Evolutionary conservation across 148 eudicot genomes (phyloP).

Genomic region (Heliamphora exappendiculata): DNA sequence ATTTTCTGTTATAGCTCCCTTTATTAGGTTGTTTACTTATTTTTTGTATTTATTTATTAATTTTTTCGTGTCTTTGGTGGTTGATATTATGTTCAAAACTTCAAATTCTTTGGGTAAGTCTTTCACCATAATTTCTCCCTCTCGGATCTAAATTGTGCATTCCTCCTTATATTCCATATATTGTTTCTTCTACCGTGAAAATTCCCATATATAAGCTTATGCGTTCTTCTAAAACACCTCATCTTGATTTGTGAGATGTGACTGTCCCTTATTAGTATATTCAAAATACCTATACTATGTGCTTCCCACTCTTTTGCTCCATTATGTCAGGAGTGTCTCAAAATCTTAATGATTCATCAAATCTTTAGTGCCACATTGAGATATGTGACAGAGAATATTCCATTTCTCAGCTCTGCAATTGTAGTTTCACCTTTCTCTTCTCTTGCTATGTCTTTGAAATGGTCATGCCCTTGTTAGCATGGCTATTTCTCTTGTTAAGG

Average conservation of each 20-base stretch:
- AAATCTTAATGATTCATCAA: background rate
- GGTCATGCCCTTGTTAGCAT: background rate
- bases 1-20: background rate
- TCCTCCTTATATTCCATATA: too few relatives aligned
- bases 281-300: background rate
- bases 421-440: background rate
- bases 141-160: background rate
- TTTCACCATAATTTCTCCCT: background rate
- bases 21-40: constrained; percentile 1
- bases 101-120: background rate
- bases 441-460: background rate
- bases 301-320: background rate
- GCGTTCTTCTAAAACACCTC: background rate
- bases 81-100: background rate
- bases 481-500: background rate
- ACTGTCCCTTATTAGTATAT: background rate
- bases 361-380: background rate
- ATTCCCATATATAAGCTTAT: background rate
- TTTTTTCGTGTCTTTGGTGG: background rate
- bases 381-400: background rate
- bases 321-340: background rate
- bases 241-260: background rate
- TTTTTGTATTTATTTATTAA: background rate
- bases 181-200: background rate
- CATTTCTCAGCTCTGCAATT: background rate